Percentiles rank a stretch among this genome's conserved stretches.
Evolutionary conservation across 257 asterid species (phyloP).

Genomic region (Gentiana straminea): DNA sequence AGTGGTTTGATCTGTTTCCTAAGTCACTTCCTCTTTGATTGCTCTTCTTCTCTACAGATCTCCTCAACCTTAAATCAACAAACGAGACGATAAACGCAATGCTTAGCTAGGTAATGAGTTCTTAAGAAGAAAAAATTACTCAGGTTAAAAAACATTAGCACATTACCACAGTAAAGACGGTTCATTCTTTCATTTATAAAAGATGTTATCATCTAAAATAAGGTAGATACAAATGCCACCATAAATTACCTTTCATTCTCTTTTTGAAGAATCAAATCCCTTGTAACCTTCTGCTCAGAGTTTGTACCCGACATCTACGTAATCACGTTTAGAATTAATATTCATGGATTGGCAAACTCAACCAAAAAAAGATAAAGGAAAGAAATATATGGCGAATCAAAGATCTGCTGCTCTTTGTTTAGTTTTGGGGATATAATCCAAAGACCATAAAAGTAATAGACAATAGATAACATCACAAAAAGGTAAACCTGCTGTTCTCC

Average conservation of each 20-base stretch:
- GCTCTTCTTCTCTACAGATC: slow-evolving; percentile 28
- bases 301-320: slow-evolving; percentile 39
- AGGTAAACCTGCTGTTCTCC: slow-evolving; percentile 34
- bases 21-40: slow-evolving; percentile 35
- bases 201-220: too few relatives aligned
- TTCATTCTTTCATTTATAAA: too few relatives aligned
- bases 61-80: slow-evolving; percentile 29
- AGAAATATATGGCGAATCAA: too few relatives aligned
- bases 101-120: neutral
- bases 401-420: neutral
- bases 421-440: neutral
- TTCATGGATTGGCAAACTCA: neutral
- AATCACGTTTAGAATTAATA: slow-evolving; percentile 3
- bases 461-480: neutral
- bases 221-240: neutral
- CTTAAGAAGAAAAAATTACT: neutral
- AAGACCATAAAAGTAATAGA: neutral
- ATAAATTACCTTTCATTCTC: slow-evolving; percentile 49
- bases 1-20: slow-evolving; percentile 33
- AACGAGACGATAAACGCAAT: slow-evolving; percentile 2
- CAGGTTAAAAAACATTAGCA: too few relatives aligned
- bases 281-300: slow-evolving; percentile 30
- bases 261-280: slow-evolving; percentile 32
- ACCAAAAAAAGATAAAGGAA: neutral
- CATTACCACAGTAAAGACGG: too few relatives aligned